Base-by-base conservation (phyloP, 441 rosid genomes). In the Omphalea diandra region DNA sequence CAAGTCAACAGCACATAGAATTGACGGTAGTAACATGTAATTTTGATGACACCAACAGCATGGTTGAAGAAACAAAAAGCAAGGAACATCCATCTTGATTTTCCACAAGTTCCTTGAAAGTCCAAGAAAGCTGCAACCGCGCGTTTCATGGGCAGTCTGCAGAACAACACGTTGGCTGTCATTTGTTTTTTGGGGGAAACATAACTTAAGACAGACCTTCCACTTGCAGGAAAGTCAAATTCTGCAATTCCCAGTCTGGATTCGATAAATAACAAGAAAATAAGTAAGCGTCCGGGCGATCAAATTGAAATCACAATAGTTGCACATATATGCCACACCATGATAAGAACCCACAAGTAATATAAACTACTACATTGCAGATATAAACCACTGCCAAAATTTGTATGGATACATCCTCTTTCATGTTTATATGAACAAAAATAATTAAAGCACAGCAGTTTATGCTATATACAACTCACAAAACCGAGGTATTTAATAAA, bases 401-500 rank as follows among this genome's bases (percentile, higher is more conserved):
- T 44, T 63, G 29, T 63, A 62, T 15, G 14, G 17, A 18, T 17
- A 35, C 31, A 38, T 35, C 43, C 35, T 36, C 62, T 54, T 35
- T 17, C 32, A 18, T 24, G 11, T 20, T 67, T 20, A 22, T 43
- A 54, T 71, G 31, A 35, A 61, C 64, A 74, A 74, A 65, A 69
- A 46, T 20, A 72, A 63, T 57, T 63, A 67, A 33, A 54, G 73
- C 79, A 79, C 82, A 77, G 71, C 49, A 77, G 49, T 60, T 63
- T 32, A 56, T 38, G 69, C n/a, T 75, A 79, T 82, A 67, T 75
- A 78, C 77, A 85, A 26, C 72, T 33, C 67, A 73, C 64, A 60
- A 31, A 46, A 52, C 32, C 31, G 33, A 49, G 11, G 63, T 68
- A 53, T 74, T 69, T 69, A 63, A 64, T 53, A 24, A 40, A 59